Evolutionary conservation across 495 filamentous ascomycete species (phyloP).

Genomic region (Hypoxylon rickii): DNA sequence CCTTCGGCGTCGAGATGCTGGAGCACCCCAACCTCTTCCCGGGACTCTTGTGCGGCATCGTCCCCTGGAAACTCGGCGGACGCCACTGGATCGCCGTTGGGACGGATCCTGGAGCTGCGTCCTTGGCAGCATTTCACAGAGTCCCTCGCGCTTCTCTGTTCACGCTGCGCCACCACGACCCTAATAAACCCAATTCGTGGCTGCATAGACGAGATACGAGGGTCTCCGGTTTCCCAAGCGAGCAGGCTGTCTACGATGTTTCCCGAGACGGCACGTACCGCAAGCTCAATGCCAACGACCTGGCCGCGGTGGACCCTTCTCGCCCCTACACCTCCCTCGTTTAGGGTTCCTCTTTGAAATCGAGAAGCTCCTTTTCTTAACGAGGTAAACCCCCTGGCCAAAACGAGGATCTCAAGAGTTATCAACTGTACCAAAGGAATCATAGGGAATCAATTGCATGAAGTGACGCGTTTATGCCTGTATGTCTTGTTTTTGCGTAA

Average conservation of each 20-base stretch:
- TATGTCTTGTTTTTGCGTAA: no score
- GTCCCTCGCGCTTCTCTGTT: slow-evolving; percentile 32
- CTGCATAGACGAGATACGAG: slow-evolving; percentile 27
- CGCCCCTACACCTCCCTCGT: not conserved
- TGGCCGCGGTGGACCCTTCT: not conserved
- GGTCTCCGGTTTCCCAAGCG: not conserved
- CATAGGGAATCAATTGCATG: no score
- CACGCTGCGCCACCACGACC: slow-evolving; percentile 34
- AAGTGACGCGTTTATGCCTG: not conserved
- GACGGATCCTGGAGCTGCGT: not conserved
- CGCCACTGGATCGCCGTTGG: slow-evolving; percentile 34
- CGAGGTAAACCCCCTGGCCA: no score
- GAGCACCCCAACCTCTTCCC: slow-evolving; percentile 91
- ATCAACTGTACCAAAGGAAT: no score
- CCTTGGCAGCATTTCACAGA: slow-evolving; percentile 26
- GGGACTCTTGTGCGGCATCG: slow-evolving; percentile 74
- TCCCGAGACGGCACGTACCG: slow-evolving; percentile 15
- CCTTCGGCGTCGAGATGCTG: slow-evolving; percentile 87
- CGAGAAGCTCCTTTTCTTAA: no score
- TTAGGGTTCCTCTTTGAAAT: no score
- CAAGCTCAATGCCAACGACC: not conserved
- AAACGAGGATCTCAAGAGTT: no score
- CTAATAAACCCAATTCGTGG: slow-evolving; percentile 23
- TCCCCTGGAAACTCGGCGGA: slow-evolving; percentile 65
- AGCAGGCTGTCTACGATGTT: slow-evolving; percentile 10